Evolutionary conservation across 1,284 basidiomycete genomes (phyloP).

Genomic region (Phaffia rhodozyma): DNA sequence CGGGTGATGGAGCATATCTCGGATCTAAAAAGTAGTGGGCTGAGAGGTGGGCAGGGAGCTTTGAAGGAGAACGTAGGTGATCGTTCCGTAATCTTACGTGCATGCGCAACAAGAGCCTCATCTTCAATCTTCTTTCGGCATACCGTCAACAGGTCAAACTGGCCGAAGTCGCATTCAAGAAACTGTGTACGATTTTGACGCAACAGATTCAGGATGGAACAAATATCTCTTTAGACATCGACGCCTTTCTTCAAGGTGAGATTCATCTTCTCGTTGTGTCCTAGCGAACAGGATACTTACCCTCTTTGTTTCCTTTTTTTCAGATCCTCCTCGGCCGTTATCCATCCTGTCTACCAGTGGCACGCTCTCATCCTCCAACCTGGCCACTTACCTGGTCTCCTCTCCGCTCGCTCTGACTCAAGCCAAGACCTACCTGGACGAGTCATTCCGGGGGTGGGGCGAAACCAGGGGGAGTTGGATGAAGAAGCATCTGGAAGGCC

Average conservation of each 20-base stretch:
- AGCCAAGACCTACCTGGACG: not conserved
- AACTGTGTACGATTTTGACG: constrained; percentile 2
- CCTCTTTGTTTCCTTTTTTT: not conserved
- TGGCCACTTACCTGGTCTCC: not conserved
- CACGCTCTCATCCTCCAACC: not conserved
- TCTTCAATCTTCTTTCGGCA: not conserved
- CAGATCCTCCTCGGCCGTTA: not conserved
- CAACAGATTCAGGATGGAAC: constrained; percentile 3
- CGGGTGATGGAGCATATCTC: not conserved
- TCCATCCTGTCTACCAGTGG: not conserved
- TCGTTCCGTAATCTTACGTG: not conserved
- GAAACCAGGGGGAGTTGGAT: constrained; percentile 3
- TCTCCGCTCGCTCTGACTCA: not conserved
- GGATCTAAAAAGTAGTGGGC: constrained; percentile 9
- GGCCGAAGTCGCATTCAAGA: constrained; percentile 8
- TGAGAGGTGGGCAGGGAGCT: constrained; percentile 1
- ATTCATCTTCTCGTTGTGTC: not conserved
- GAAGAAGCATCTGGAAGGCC: not conserved
- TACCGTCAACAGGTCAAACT: not conserved
- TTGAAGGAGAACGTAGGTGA: constrained; percentile 1
- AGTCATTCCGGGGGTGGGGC: not conserved
- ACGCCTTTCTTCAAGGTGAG: not conserved
- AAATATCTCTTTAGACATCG: not conserved
- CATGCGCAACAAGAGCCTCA: not conserved
- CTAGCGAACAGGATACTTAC: not conserved